Base-by-base conservation (phyloP, 768 basidiomycete species). In the Exidia glandulosa region DNA sequence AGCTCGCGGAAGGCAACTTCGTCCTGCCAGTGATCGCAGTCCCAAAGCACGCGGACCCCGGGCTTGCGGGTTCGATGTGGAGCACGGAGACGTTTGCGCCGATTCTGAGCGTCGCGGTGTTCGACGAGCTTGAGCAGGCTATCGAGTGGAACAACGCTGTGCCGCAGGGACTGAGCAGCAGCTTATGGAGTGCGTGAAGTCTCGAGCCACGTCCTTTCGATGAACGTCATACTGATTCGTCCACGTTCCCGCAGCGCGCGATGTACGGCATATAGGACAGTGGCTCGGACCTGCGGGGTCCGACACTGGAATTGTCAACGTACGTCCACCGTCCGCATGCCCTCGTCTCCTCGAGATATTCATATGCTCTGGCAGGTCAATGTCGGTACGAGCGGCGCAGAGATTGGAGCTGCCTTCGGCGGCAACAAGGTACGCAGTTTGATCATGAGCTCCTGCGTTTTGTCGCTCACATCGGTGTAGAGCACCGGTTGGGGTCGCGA, bases 401-500 rank as follows among this genome's bases (percentile, higher is more conserved):
- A 87, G 70, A 87, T 87, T 52, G 85, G 85, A 36, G 92, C 91
- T 52, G 90, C 89, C 0, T 97, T 97, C 70, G 94, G 94, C 61
- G 94, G 90, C 59, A 94, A 94, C 78, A 94, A 94, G 84, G 87
- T 86, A 58, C 67, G 31, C 48, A 33, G 56, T 30, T 23, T 47
- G 14, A 33, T 58, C 32, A 25, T 41, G 13, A 29, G 29, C 41
- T 32, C 57, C 19, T n/a, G 1, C 45, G 32, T 32, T 50, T 57
- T 16, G 12, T 60, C n/a, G 12, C 45, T 65, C 34, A 34, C 30
- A n/a, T 41, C 23, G 41, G 54, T 57, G 32, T 70, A 89, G 88
- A 89, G 84, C 72, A 90, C 88, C 56, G 90, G 89, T 63, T 90
- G 88, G 93, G 94, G 95, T 23, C 84, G 95, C 56, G 95, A 98